Conservation (phyloP, 805 yeast species). For the Nematodospora valgi region DNA sequence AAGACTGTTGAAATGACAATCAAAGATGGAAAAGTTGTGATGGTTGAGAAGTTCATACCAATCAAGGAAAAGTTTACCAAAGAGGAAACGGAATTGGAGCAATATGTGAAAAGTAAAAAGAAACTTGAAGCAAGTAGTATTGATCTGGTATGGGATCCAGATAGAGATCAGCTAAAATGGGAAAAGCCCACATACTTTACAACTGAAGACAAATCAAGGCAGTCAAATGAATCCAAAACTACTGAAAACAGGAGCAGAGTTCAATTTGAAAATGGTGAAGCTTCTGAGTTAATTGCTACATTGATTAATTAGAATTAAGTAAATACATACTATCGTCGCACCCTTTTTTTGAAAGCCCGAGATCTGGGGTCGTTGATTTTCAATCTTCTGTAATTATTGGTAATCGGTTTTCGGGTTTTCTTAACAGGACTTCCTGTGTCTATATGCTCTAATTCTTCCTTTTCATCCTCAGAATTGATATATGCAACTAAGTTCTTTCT, state of each 20-base stretch:
- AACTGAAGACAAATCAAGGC: constrained; percentile 1
- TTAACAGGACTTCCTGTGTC: constrained; percentile 8
- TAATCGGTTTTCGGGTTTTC: constrained; percentile 30
- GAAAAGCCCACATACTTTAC: constrained; percentile 46
- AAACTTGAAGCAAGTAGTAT: constrained; percentile 32
- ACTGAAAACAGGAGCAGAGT: constrained; percentile 20
- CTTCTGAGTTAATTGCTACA: constrained; percentile 21
- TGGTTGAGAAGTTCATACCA: constrained; percentile 44
- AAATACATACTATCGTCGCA: constrained; percentile 21
- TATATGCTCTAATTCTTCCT: constrained; percentile 9
- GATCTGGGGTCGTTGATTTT: constrained; percentile 48
- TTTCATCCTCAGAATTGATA: constrained; percentile 17
- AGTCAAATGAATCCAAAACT: neutral
- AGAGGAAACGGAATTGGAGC: constrained; percentile 37
- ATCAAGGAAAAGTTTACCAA: constrained; percentile 19
- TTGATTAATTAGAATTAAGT: constrained; percentile 7
- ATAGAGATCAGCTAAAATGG: constrained; percentile 53
- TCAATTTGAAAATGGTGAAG: constrained; percentile 17
- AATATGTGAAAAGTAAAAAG: constrained; percentile 21
- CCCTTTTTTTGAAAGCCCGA: constrained; percentile 40
- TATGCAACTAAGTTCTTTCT: constrained; percentile 19
- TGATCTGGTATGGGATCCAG: constrained; percentile 53
- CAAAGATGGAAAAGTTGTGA: constrained; percentile 71
- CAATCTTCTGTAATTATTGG: constrained; percentile 49
- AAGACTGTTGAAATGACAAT: constrained; percentile 76